Evolutionary conservation across 345 rosid genomes (phyloP).

Genomic region (Atalantia buxifolia): DNA sequence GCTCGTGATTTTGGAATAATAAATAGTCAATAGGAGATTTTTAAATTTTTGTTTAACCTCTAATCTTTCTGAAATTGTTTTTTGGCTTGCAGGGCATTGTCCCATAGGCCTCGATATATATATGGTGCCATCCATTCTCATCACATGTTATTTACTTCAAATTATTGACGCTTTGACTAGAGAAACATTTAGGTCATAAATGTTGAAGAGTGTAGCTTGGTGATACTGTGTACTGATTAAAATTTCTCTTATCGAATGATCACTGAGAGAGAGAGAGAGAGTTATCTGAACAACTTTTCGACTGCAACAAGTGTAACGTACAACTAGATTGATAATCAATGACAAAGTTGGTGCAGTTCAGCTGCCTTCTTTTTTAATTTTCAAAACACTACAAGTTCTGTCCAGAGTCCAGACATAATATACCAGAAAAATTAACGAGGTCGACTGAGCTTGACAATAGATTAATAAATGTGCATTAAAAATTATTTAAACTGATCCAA

Average conservation of each 20-base stretch:
- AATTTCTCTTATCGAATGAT: background rate
- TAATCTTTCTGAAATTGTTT: too few relatives aligned
- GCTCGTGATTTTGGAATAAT: too few relatives aligned
- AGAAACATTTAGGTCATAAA: background rate
- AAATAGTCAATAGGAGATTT: too few relatives aligned
- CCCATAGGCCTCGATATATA: too few relatives aligned
- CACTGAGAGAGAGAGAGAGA: background rate
- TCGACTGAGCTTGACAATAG: background rate
- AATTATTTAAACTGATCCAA: slow-evolving; percentile 6
- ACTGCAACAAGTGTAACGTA: background rate
- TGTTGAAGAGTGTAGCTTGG: background rate
- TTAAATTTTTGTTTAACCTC: too few relatives aligned
- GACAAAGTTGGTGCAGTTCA: too few relatives aligned
- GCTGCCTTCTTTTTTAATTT: too few relatives aligned
- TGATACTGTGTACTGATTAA: background rate
- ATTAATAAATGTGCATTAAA: slow-evolving; percentile 6
- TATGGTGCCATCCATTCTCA: too few relatives aligned
- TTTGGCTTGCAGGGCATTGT: too few relatives aligned
- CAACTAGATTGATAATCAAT: background rate
- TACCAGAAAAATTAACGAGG: background rate
- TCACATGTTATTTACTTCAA: background rate
- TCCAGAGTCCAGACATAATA: too few relatives aligned
- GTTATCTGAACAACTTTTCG: background rate
- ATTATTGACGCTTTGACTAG: background rate
- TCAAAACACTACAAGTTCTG: background rate